A percentile compares a stretch with the other conserved stretches of the same genome.
phyloP scores from a whole-genome alignment of 2,329 filamentous ascomycete species.

The Fusarium musae region DNA sequence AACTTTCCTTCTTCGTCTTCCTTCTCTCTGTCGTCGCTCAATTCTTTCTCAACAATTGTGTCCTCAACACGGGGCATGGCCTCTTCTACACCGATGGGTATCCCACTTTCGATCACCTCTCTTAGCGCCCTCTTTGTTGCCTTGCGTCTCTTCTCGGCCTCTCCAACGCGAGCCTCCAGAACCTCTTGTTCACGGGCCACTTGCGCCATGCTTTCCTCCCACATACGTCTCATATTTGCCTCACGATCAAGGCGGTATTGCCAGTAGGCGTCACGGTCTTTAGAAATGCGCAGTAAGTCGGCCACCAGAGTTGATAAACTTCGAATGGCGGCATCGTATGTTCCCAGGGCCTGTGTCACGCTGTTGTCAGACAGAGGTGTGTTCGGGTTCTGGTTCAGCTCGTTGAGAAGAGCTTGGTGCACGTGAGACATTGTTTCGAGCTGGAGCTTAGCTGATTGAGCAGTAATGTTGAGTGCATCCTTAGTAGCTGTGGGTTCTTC shows the following conservation, averaged over 20 bases:
- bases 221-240: conserved; percentile 90
- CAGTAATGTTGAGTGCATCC: conserved; percentile 96
- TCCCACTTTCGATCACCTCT: conserved; percentile 76
- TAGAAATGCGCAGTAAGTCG: conserved; percentile 89
- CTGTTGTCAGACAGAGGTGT: conserved; percentile 80
- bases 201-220: conserved; percentile 99
- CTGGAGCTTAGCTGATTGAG: conserved; percentile 92
- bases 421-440: conserved; percentile 90
- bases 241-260: conserved; percentile 94
- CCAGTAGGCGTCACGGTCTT: conserved; percentile 96
- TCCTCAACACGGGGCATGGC: conserved; percentile 42
- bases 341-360: conserved; percentile 79
- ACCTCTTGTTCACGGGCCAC: conserved; percentile 96
- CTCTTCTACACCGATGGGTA: conserved; percentile 48
- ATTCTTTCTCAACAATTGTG: conserved; percentile 48
- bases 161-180: conserved; percentile 85
- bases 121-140: conserved; percentile 89
- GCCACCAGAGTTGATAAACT: conserved; percentile 87
- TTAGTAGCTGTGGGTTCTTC: conserved; percentile 81
- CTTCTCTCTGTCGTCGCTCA: conserved; percentile 36
- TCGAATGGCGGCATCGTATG: conserved; percentile 89
- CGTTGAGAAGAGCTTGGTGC: conserved; percentile 79
- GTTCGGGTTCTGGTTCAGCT: conserved; percentile 73
- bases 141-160: conserved; percentile 90
- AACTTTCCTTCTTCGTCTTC: conserved; percentile 38